Evolutionary conservation across 1,284 basidiomycete species (phyloP).

Genomic region (Trichosporon sp.): DNA sequence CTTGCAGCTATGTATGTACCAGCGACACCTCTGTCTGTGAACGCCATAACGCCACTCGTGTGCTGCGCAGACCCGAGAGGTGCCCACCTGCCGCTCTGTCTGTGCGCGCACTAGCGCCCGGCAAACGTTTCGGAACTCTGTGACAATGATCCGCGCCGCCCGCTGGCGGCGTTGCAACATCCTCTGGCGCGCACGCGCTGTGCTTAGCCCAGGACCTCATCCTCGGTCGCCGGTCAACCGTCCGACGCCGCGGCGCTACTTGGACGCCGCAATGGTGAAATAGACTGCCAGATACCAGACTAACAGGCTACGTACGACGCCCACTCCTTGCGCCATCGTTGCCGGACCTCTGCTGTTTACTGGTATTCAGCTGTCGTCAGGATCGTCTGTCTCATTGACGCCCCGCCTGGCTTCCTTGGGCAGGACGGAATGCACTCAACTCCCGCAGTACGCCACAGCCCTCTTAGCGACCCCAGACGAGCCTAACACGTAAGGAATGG

Average conservation of each 20-base stretch:
- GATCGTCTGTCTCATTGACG: not conserved
- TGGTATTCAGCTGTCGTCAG: not conserved
- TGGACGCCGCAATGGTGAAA: not conserved
- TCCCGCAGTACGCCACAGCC: no score
- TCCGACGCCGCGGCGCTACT: not conserved
- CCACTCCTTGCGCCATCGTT: no score
- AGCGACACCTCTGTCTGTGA: not conserved
- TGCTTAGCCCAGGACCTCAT: not conserved
- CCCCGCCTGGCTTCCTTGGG: not conserved
- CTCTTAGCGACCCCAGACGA: no score
- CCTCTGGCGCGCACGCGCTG: not conserved
- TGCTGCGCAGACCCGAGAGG: not conserved
- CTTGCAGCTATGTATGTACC: no score
- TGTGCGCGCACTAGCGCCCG: not conserved
- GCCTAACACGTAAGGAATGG: no score
- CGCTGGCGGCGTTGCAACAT: not conserved
- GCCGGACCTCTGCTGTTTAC: no score
- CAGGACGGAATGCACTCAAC: not conserved
- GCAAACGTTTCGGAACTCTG: not conserved
- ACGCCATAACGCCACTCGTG: not conserved
- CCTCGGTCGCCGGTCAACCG: not conserved
- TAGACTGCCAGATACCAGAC: not conserved
- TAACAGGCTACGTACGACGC: not conserved
- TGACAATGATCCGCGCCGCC: not conserved
- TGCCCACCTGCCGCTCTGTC: not conserved